phyloP scores from a whole-genome alignment of 495 filamentous ascomycete genomes.

The Penicillium atrosanguineum region DNA sequence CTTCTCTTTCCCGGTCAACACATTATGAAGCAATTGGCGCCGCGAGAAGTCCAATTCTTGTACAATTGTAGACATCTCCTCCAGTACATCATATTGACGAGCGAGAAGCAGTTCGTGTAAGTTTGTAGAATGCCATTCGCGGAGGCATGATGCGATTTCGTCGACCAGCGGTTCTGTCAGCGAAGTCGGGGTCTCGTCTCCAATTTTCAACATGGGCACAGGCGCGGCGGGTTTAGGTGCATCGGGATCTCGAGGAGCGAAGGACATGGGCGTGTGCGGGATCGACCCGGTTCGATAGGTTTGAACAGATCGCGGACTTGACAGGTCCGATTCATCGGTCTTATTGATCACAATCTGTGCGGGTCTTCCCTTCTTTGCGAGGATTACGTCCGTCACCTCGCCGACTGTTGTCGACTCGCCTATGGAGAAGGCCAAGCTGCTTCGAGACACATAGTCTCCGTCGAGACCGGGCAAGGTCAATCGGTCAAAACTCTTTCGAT shows the following conservation, averaged over 20 bases:
- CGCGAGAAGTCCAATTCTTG: conserved; percentile 76
- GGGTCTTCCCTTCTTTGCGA: conserved; percentile 43
- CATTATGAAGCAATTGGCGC: conserved; percentile 87
- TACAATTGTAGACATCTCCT: conserved; percentile 76
- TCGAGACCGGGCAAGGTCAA: conserved; percentile 21
- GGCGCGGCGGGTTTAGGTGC: conserved; percentile 81
- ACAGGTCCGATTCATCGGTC: conserved; percentile 31
- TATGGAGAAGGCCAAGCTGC: conserved; percentile 30
- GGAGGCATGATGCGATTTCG: conserved; percentile 91
- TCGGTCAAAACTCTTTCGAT: conserved; percentile 27
- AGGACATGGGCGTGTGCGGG: conserved; percentile 35
- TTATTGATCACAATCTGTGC: conserved; percentile 43
- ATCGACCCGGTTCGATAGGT: conserved; percentile 30
- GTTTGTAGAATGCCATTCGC: conserved; percentile 98
- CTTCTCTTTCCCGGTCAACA: conserved; percentile 84
- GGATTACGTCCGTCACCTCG: conserved; percentile 39
- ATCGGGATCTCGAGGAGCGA: conserved; percentile 47
- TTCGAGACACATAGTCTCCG: conserved; percentile 21
- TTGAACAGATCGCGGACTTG: conserved; percentile 32
- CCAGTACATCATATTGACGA: conserved; percentile 74
- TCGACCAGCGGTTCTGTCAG: conserved; percentile 89
- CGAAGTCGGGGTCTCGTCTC: conserved; percentile 90
- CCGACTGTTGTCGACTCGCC: conserved; percentile 24
- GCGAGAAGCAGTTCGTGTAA: conserved; percentile 88
- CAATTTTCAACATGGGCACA: conserved; percentile 95